Evolutionary conservation across 139 green algal species (phyloP).

Genomic region (Micromonas commoda): DNA sequence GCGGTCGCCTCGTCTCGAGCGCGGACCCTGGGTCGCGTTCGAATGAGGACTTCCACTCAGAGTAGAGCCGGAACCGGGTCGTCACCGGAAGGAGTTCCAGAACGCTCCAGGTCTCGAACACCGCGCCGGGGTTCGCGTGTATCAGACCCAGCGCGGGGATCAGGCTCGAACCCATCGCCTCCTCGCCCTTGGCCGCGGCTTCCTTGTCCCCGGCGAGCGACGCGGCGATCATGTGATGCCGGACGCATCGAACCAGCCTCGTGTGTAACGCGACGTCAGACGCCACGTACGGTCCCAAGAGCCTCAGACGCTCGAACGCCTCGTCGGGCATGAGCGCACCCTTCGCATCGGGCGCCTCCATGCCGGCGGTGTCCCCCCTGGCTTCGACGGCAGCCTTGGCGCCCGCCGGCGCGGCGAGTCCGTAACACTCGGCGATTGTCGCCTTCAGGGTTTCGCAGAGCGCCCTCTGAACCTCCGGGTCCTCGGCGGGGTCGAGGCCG

Average conservation of each 20-base stretch:
- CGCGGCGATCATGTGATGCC: background rate
- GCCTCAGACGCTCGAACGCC: background rate
- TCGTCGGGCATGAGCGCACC: background rate
- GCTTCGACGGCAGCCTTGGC: slow-evolving; percentile 10
- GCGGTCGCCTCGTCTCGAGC: background rate
- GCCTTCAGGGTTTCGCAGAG: background rate
- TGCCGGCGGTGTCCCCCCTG: background rate
- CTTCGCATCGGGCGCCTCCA: background rate
- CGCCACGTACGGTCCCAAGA: background rate
- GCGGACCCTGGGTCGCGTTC: background rate
- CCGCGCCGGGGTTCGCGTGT: slow-evolving; percentile 48
- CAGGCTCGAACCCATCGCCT: slow-evolving; percentile 45
- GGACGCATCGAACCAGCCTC: background rate
- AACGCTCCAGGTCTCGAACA: slow-evolving; percentile 60
- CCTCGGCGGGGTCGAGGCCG: slow-evolving; percentile 11
- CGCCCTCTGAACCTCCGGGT: background rate
- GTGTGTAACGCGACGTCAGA: background rate
- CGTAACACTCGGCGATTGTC: background rate
- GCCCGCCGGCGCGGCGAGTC: background rate
- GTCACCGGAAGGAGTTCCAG: slow-evolving; percentile 57
- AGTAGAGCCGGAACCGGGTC: slow-evolving; percentile 54
- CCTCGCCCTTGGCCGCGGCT: slow-evolving; percentile 28
- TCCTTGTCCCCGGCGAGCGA: background rate
- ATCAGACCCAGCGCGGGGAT: slow-evolving; percentile 57
- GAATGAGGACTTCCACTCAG: background rate